Evolutionary conservation across 306 rosid species (phyloP), one percentile per base, ranked within the genome.

Genomic region (Prinsepia uniflora): DNA sequence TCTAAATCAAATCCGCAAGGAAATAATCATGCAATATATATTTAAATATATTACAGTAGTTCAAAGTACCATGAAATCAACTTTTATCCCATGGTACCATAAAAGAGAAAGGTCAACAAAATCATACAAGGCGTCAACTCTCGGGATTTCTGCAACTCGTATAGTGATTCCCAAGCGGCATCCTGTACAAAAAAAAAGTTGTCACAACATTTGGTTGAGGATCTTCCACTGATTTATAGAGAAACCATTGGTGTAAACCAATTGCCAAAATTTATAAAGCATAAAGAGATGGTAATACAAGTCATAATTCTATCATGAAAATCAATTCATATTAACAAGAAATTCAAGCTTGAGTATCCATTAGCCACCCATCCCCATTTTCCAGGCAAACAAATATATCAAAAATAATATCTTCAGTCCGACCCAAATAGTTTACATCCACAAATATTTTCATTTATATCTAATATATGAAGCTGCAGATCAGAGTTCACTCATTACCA

Each of bases 131-230:
- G 73, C 64, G 60, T 70, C 72, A 79, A 52, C 24, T 65, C 77
- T 73, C 63, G 60, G 46, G 69, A 47, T 45, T 54, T 78, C 68
- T 77, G 82, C 74, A 39, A 24, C 66, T 81, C 79, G 49, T 75
- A 73, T 46, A 81, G 54, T 41, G 85, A 81, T 78, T 81, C 78
- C 85, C 82, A 78, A 46, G 74, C 73, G 5, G 56, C 68, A 53
- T 81, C 88, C 88, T 84, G 84, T 44, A 67, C 52, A 60, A 84
- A 64, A 76, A 72, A 42, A 52, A 60, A 22, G 13, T 20, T 55
- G 34, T 55, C 24, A 53, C 5, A 53, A 20, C 40, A 56, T 56
- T 56, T 20, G 62, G 15, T 56, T 11, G 39, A 56, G 62, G 36
- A 56, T 5, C 15, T 56, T 56, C 40, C n/a, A 20, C 17, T 56